Percentiles rank a stretch among this genome's conserved stretches.
phyloP scores from a whole-genome alignment of 1,139 yeast genomes.

The Starmera stellimalicola region DNA sequence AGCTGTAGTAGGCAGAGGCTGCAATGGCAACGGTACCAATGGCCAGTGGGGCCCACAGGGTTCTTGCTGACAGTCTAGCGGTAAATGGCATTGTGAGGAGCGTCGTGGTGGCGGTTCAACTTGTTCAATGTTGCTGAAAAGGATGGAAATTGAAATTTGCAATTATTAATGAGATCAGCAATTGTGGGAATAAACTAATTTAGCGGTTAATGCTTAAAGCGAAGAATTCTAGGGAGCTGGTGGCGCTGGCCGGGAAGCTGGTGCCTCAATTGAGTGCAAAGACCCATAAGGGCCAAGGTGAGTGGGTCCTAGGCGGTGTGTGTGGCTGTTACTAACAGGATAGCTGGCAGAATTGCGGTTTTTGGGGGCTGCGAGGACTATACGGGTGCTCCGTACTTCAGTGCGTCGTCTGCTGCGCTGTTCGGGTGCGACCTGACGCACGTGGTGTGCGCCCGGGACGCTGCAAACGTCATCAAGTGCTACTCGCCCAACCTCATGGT shows the following conservation, averaged over 20 bases:
- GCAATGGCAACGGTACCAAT: slow-evolving; percentile 47
- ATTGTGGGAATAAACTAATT: too few species aligned
- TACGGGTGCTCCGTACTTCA: slow-evolving; percentile 94
- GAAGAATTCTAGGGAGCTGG: neutral
- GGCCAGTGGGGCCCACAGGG: slow-evolving; percentile 24
- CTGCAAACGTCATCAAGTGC: slow-evolving; percentile 73
- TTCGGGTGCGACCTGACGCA: slow-evolving; percentile 89
- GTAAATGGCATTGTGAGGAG: slow-evolving; percentile 17
- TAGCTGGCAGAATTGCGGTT: slow-evolving; percentile 73
- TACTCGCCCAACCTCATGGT: slow-evolving; percentile 95
- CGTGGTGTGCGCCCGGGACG: slow-evolving; percentile 68
- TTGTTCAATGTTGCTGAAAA: too few species aligned
- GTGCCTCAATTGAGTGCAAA: slow-evolving; percentile 10
- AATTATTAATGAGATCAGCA: too few species aligned
- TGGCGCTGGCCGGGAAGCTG: neutral
- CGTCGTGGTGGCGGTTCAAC: too few species aligned
- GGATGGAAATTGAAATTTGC: too few species aligned
- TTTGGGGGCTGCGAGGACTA: slow-evolving; percentile 94
- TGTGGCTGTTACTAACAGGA: neutral
- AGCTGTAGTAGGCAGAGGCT: slow-evolving; percentile 34
- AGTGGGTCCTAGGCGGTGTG: slow-evolving; percentile 7
- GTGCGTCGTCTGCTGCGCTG: slow-evolving; percentile 75
- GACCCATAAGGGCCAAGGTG: slow-evolving; percentile 75
- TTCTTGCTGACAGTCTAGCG: slow-evolving; percentile 18
- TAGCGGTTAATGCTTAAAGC: too few species aligned